Percentiles rank a stretch among this genome's conserved stretches.
phyloP scores from a whole-genome alignment of 352 stramenopile species.

The Aphanomyces invadans region DNA sequence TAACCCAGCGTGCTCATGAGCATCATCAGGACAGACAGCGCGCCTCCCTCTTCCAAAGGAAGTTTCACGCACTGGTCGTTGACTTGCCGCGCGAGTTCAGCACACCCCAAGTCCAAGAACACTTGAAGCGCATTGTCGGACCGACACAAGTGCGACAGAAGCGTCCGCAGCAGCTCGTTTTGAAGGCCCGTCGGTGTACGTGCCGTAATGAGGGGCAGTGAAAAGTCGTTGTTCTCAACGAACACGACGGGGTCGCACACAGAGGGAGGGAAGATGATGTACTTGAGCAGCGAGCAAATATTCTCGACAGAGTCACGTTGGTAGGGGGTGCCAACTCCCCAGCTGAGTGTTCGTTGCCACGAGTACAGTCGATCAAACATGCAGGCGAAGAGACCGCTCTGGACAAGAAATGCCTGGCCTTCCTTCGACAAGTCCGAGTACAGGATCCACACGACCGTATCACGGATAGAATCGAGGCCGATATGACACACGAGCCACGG shows the following conservation, averaged over 20 bases:
- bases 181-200: conserved; percentile 68
- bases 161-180: conserved; percentile 75
- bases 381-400: conserved; percentile 66
- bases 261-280: conserved; percentile 77
- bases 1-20: conserved; percentile 78
- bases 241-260: conserved; percentile 62
- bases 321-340: conserved; percentile 74
- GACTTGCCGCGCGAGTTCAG: conserved; percentile 58
- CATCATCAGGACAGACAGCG: conserved; percentile 83
- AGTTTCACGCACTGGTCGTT: conserved; percentile 24
- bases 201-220: conserved; percentile 74
- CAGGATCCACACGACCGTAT: conserved; percentile 74
- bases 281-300: conserved; percentile 77
- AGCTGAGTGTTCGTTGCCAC: conserved; percentile 75
- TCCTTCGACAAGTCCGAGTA: conserved; percentile 75
- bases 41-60: conserved; percentile 49
- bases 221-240: conserved; percentile 75
- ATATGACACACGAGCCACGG: conserved; percentile 76
- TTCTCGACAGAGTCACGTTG: conserved; percentile 83
- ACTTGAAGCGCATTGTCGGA: conserved; percentile 66
- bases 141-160: conserved; percentile 56
- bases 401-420: conserved; percentile 49
- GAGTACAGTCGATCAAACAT: conserved; percentile 70
- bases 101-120: conserved; percentile 70
- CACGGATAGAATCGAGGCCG: conserved; percentile 73